Percentiles rank a stretch among this genome's conserved stretches.
These are phyloP conservation scores for Magnolia changhungtana DNA, from an alignment of 164 flowering plant species.

Conservation along the genomic window DNA sequence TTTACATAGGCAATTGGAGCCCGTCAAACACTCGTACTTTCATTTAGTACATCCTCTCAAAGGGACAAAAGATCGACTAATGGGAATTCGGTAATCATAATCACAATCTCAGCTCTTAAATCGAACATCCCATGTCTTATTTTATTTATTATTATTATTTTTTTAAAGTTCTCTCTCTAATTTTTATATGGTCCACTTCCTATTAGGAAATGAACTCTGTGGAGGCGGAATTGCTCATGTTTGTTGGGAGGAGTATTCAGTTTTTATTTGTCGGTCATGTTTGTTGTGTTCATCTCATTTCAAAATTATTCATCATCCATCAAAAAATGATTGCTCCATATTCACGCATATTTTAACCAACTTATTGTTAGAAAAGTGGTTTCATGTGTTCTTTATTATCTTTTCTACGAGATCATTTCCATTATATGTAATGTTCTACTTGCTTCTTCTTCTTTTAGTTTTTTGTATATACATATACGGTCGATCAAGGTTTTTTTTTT, in stretches of 20 bases:
- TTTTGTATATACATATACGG: no score
- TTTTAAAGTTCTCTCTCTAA: neutral
- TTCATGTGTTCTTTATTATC: no score
- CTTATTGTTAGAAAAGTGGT: no score
- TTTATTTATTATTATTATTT: neutral
- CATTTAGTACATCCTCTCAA: conserved; percentile 41
- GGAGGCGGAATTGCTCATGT: conserved; percentile 34
- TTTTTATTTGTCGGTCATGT: neutral
- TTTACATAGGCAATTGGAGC: conserved; percentile 31
- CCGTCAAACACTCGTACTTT: conserved; percentile 42
- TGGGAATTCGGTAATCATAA: conserved; percentile 55
- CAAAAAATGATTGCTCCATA: no score
- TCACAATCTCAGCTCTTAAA: neutral
- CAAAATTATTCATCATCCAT: neutral
- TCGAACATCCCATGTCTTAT: neutral
- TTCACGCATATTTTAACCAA: no score
- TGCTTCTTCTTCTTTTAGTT: no score
- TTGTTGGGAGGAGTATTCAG: neutral
- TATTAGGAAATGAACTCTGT: conserved; percentile 60
- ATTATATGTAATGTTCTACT: no score
- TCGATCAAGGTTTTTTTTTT: no score
- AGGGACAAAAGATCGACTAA: conserved; percentile 58
- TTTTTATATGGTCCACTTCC: neutral
- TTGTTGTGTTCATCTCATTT: neutral
- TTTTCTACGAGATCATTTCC: no score